A percentile compares a stretch with the other conserved stretches of the same genome.
phyloP scores from a whole-genome alignment of 805 yeast species.

The Barnettozyma californica region DNA sequence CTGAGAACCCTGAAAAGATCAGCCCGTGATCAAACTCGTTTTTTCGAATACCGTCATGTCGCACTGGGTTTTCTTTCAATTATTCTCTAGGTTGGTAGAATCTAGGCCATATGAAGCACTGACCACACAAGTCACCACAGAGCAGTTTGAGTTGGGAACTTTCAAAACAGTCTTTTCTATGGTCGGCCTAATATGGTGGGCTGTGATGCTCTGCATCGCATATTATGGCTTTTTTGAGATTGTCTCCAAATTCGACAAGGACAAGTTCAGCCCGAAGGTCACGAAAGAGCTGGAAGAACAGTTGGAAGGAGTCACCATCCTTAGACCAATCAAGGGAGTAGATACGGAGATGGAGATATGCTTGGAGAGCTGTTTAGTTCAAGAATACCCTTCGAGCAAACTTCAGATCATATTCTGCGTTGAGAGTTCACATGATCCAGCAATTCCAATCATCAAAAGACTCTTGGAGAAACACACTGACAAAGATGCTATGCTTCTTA shows the following conservation, averaged over 20 bases:
- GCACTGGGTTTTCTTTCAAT: not conserved
- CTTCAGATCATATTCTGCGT: slow-evolving; percentile 76
- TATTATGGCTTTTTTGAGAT: slow-evolving; percentile 23
- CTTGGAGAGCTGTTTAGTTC: slow-evolving; percentile 60
- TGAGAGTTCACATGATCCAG: slow-evolving; percentile 57
- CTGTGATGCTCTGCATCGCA: slow-evolving; percentile 15
- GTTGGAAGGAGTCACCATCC: slow-evolving; percentile 65
- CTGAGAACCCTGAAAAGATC: not conserved
- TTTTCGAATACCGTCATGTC: not conserved
- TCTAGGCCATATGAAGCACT: not conserved
- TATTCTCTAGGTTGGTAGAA: not conserved
- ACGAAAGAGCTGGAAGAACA: slow-evolving; percentile 25
- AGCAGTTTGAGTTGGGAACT: not conserved
- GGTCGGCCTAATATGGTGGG: slow-evolving; percentile 25
- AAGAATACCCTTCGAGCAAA: slow-evolving; percentile 54
- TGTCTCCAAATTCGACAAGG: slow-evolving; percentile 14
- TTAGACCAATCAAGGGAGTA: slow-evolving; percentile 79
- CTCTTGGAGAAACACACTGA: slow-evolving; percentile 50
- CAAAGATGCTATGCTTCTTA: slow-evolving; percentile 52
- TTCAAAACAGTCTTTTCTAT: slow-evolving; percentile 8
- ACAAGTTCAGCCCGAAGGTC: slow-evolving; percentile 11
- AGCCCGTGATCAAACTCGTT: not conserved
- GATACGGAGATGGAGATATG: slow-evolving; percentile 72
- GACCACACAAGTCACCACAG: not conserved
- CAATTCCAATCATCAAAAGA: slow-evolving; percentile 48